Evolutionary conservation across 768 basidiomycete genomes (phyloP).

Genomic region (Ramaria sp.): DNA sequence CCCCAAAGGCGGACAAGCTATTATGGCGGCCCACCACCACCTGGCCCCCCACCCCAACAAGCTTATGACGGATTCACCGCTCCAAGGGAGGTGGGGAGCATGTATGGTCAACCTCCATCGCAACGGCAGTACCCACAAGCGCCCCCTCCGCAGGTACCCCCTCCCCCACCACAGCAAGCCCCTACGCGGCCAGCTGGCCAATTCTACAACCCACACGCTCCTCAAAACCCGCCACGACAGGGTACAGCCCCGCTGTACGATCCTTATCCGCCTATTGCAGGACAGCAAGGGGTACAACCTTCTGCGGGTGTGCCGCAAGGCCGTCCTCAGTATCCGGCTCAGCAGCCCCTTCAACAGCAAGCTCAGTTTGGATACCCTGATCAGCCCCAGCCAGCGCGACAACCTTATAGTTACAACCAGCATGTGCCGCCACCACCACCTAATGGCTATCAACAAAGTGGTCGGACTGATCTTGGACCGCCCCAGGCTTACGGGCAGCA

Average conservation of each 20-base stretch:
- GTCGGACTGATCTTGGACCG: neutral
- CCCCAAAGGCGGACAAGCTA: constrained; percentile 12
- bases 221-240: constrained; percentile 4
- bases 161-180: constrained; percentile 23
- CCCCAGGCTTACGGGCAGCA: constrained; percentile 10
- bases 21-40: constrained; percentile 2
- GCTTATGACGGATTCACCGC: constrained; percentile 12
- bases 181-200: neutral
- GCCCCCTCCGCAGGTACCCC: constrained; percentile 10
- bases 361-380: constrained; percentile 12
- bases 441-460: constrained; percentile 3
- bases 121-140: constrained; percentile 10
- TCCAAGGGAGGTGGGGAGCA: neutral
- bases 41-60: constrained; percentile 13
- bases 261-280: neutral
- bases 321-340: constrained; percentile 26
- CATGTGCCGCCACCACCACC: constrained; percentile 22
- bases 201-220: neutral
- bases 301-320: neutral
- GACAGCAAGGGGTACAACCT: neutral
- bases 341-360: constrained; percentile 28
- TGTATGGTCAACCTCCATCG: constrained; percentile 10
- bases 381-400: constrained; percentile 23
- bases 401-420: constrained; percentile 21
- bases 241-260: neutral